A percentile compares a stretch with the other conserved stretches of the same genome.
Evolutionary conservation across 179 eudicot genomes (phyloP).

Genomic region (Drosera spatulata): DNA sequence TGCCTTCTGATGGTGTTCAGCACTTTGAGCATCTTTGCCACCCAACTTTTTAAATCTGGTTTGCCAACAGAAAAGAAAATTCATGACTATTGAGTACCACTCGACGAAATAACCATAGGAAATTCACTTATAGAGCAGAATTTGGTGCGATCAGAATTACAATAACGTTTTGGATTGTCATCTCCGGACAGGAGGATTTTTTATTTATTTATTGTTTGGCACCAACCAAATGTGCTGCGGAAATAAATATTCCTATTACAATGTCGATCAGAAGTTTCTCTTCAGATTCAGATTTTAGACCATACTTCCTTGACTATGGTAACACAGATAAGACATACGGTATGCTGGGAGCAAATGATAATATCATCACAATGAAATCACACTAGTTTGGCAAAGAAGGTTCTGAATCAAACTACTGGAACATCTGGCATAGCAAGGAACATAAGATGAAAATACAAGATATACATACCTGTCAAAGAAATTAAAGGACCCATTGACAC

Average conservation of each 20-base stretch:
- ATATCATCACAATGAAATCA: no score
- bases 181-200: no score
- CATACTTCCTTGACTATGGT: no score
- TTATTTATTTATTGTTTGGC: no score
- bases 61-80: slow-evolving; percentile 4
- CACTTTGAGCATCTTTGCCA: slow-evolving; percentile 25
- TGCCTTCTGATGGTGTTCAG: slow-evolving; percentile 23
- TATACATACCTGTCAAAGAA: slow-evolving; percentile 78
- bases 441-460: background rate
- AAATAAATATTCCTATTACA: no score
- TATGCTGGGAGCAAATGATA: no score
- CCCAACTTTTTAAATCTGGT: slow-evolving; percentile 60
- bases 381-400: no score
- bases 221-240: no score
- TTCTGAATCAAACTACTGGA: background rate
- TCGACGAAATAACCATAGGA: no score
- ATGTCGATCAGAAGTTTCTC: no score
- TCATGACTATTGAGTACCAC: background rate
- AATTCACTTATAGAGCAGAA: background rate
- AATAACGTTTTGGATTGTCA: background rate
- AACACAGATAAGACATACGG: no score
- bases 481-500: slow-evolving; percentile 30
- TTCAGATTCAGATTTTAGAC: no score
- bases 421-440: background rate
- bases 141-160: background rate